Evolutionary conservation across 768 basidiomycete genomes (phyloP).

Genomic region (Exsudoporus frostii): DNA sequence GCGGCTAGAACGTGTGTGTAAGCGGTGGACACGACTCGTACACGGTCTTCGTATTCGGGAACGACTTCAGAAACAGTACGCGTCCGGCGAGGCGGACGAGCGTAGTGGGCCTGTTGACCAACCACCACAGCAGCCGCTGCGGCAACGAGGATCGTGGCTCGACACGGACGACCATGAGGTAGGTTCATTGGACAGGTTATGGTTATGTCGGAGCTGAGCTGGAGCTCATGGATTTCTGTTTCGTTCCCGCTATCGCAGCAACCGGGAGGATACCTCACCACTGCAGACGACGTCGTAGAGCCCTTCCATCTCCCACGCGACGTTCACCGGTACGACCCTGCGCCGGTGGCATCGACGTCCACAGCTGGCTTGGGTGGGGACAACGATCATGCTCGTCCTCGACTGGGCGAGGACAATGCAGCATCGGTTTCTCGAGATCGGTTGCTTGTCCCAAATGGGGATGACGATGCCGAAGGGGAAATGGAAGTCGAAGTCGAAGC

Average conservation of each 20-base stretch:
- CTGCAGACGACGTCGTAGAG: slow-evolving; percentile 70
- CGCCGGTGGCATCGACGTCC: slow-evolving; percentile 9
- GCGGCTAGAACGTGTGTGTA: slow-evolving; percentile 74
- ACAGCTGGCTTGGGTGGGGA: background rate
- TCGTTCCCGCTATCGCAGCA: slow-evolving; percentile 10
- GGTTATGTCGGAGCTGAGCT: background rate
- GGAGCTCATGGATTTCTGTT: slow-evolving; percentile 15
- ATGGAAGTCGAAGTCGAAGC: slow-evolving; percentile 18
- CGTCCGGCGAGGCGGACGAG: slow-evolving; percentile 11
- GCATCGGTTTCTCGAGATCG: slow-evolving; percentile 7
- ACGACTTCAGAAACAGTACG: slow-evolving; percentile 79
- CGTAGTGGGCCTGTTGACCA: background rate
- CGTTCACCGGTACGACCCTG: slow-evolving; percentile 22
- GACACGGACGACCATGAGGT: slow-evolving; percentile 25
- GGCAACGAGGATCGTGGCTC: slow-evolving; percentile 15
- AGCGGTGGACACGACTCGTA: slow-evolving; percentile 85
- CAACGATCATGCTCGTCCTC: background rate
- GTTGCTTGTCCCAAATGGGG: slow-evolving; percentile 7
- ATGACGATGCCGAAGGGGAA: background rate
- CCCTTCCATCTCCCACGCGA: slow-evolving; percentile 68
- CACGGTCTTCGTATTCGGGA: slow-evolving; percentile 85
- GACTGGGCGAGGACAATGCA: background rate
- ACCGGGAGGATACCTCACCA: slow-evolving; percentile 61
- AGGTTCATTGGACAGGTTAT: slow-evolving; percentile 1
- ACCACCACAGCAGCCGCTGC: slow-evolving; percentile 5